Evolutionary conservation across 2,329 filamentous ascomycete genomes (phyloP).

Genomic region (Trichoderma sp.): DNA sequence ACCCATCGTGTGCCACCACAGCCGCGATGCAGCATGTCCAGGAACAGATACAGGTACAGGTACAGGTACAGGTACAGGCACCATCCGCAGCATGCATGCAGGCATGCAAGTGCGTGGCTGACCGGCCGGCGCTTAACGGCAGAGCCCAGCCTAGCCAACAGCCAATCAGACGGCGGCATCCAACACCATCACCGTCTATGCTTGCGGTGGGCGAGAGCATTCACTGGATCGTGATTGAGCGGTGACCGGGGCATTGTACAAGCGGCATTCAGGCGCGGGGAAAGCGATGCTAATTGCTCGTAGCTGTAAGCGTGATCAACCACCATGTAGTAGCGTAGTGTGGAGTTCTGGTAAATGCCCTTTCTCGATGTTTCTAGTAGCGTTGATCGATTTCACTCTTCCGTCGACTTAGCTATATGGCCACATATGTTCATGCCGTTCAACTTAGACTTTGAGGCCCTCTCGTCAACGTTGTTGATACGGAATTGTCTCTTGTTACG

Average conservation of each 20-base stretch:
- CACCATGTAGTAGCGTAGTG: neutral
- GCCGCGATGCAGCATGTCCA: constrained; percentile 2
- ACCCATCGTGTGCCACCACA: neutral
- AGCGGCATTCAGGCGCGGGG: neutral
- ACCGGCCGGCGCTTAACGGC: constrained; percentile 14
- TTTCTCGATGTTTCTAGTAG: neutral
- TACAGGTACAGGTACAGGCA: neutral
- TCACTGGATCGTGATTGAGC: neutral
- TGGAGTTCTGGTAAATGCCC: neutral
- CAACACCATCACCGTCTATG: constrained; percentile 8
- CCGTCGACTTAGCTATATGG: neutral
- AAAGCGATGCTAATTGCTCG: neutral
- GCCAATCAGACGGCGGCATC: constrained; percentile 10
- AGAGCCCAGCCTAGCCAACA: neutral
- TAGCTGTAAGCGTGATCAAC: neutral
- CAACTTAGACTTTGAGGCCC: neutral
- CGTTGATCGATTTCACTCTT: neutral
- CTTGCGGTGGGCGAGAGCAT: neutral
- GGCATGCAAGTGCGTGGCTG: constrained; percentile 9
- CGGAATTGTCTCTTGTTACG: neutral
- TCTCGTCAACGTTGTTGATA: neutral
- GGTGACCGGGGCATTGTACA: neutral
- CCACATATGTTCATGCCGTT: neutral
- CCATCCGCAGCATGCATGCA: neutral
- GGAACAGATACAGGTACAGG: neutral